Evolutionary conservation across 176 grass and related monocot species (phyloP).

Genomic region (Pontederia paniculata): DNA sequence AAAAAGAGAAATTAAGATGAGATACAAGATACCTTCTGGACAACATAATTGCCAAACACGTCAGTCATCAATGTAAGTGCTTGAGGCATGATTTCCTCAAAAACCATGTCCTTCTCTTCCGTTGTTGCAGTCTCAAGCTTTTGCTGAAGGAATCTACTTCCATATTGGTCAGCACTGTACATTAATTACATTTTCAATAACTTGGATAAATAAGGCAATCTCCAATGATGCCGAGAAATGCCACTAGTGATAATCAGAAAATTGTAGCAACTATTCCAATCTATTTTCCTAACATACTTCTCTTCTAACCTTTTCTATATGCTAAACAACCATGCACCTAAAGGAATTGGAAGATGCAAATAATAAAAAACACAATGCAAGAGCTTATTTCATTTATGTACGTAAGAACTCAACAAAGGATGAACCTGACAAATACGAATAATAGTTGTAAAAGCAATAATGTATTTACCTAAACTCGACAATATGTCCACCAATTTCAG

Average conservation of each 20-base stretch:
- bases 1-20: too few relatives aligned
- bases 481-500: conserved; percentile 69
- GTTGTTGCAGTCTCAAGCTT: conserved; percentile 11
- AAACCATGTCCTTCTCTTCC: conserved; percentile 14
- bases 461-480: conserved; percentile 65
- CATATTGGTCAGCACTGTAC: conserved; percentile 13
- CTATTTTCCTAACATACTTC: too few relatives aligned
- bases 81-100: conserved; percentile 13
- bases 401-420: neutral
- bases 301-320: too few relatives aligned
- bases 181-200: neutral
- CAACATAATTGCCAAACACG: conserved; percentile 16
- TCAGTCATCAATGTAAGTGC: conserved; percentile 14
- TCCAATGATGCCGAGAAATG: too few relatives aligned
- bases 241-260: too few relatives aligned
- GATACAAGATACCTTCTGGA: conserved; percentile 3
- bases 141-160: conserved; percentile 10
- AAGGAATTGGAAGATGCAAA: too few relatives aligned
- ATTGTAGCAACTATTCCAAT: too few relatives aligned
- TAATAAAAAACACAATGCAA: too few relatives aligned
- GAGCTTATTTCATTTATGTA: too few relatives aligned
- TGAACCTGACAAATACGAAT: neutral
- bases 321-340: too few relatives aligned
- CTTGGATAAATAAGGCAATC: too few relatives aligned
- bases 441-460: neutral